phyloP scores from a whole-genome alignment of 139 green algal species.

The Closterium sp. region DNA sequence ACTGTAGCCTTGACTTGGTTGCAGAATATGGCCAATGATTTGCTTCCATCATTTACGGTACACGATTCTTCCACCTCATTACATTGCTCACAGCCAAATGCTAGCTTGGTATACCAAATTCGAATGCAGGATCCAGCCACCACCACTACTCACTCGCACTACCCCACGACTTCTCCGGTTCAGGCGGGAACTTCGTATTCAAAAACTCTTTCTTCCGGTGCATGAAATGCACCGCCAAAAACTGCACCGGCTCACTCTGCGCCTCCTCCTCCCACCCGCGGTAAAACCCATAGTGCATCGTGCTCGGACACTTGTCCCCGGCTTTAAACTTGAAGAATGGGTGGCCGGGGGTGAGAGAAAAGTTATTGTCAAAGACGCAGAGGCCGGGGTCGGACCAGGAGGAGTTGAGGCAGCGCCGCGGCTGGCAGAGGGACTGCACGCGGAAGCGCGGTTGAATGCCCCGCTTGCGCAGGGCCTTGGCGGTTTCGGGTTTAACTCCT shows the following conservation, averaged over 20 bases:
- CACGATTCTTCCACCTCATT: no score
- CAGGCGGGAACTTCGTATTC: not conserved
- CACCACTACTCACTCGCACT: not conserved
- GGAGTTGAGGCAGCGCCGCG: constrained; percentile 13
- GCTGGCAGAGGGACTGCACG: constrained; percentile 14
- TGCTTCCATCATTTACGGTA: no score
- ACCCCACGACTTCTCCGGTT: constrained; percentile 20
- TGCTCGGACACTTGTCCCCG: constrained; percentile 19
- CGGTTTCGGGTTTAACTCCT: not conserved
- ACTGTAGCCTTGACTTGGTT: no score
- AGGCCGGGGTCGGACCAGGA: constrained; percentile 9
- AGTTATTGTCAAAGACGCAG: constrained; percentile 28
- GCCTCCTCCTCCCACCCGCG: constrained; percentile 3
- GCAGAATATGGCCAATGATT: no score
- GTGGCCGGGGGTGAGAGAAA: not conserved
- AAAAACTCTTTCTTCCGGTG: constrained; percentile 31
- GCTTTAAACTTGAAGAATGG: constrained; percentile 2
- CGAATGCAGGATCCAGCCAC: not conserved
- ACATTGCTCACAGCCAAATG: no score
- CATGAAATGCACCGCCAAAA: constrained; percentile 22
- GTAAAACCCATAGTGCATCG: constrained; percentile 26
- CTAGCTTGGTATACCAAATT: no score
- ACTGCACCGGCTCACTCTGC: constrained; percentile 22
- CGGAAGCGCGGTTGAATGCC: constrained; percentile 1
- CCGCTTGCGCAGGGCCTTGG: not conserved